These are phyloP conservation scores for Tricholoma furcatifolium DNA, from an alignment of 768 basidiomycete genomes.

Conservation along the genomic window DNA sequence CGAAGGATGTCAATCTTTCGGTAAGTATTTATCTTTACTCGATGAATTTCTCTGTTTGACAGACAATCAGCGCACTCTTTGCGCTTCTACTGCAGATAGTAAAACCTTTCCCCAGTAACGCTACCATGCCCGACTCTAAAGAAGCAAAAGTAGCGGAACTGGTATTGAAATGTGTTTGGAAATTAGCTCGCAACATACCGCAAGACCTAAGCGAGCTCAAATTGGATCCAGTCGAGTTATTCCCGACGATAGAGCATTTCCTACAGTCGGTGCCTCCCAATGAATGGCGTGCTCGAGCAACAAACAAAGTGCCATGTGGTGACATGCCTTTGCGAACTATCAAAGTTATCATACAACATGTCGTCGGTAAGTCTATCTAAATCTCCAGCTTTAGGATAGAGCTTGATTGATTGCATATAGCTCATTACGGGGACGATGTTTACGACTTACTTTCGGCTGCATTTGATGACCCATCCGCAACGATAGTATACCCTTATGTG, in stretches of 20 bases:
- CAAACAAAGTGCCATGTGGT: conserved; percentile 89
- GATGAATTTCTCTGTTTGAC: conserved; percentile 10
- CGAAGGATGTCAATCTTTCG: conserved; percentile 89
- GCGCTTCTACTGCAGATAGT: conserved; percentile 78
- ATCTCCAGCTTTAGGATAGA: neutral
- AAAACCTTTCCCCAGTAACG: conserved; percentile 78
- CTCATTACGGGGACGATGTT: conserved; percentile 83
- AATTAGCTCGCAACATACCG: conserved; percentile 90
- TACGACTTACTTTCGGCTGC: conserved; percentile 89
- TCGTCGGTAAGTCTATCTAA: conserved; percentile 71
- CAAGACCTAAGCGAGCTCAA: conserved; percentile 81
- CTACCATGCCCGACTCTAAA: conserved; percentile 70
- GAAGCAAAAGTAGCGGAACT: conserved; percentile 90
- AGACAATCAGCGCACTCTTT: conserved; percentile 63
- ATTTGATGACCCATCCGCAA: conserved; percentile 97
- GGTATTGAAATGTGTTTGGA: conserved; percentile 97
- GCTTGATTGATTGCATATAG: conserved; percentile 33
- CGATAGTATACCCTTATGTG: conserved; percentile 94
- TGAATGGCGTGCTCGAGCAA: conserved; percentile 91
- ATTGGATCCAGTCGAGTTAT: conserved; percentile 84
- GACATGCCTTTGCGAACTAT: conserved; percentile 98
- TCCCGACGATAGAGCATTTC: conserved; percentile 93
- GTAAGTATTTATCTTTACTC: conserved; percentile 42
- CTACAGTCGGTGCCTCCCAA: conserved; percentile 91
- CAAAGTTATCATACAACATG: conserved; percentile 97